Percentiles rank a stretch among this genome's conserved stretches.
phyloP scores from a whole-genome alignment of 2,329 filamentous ascomycete species.

The Monilinia laxa region DNA sequence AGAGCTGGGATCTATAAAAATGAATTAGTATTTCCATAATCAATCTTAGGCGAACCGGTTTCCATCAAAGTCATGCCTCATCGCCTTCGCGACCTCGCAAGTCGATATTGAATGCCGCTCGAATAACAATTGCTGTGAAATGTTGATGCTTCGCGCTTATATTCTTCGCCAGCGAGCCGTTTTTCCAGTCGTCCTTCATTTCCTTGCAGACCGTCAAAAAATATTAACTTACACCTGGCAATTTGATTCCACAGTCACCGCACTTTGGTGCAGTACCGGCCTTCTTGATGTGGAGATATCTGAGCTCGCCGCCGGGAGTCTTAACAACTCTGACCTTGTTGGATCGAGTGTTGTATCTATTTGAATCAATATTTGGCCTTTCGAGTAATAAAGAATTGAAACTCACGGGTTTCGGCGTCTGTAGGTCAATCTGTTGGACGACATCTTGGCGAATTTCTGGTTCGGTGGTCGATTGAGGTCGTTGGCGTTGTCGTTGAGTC shows the following conservation, averaged over 20 bases:
- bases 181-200: not conserved
- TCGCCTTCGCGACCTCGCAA: not conserved
- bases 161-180: not conserved
- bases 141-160: not conserved
- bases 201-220: slow-evolving; percentile 10
- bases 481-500: slow-evolving; percentile 28
- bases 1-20: slow-evolving; percentile 79
- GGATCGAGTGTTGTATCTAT: slow-evolving; percentile 94
- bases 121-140: not conserved
- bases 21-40: slow-evolving; percentile 35
- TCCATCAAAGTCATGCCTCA: not conserved
- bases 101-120: not conserved
- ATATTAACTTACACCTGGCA: slow-evolving; percentile 82
- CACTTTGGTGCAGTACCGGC: slow-evolving; percentile 97
- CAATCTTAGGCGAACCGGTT: not conserved
- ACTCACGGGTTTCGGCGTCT: slow-evolving; percentile 76
- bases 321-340: slow-evolving; percentile 96
- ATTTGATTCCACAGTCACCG: slow-evolving; percentile 97
- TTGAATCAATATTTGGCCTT: slow-evolving; percentile 27
- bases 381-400: slow-evolving; percentile 5
- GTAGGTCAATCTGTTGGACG: slow-evolving; percentile 50
- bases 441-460: slow-evolving; percentile 46
- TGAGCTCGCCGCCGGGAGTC: slow-evolving; percentile 93
- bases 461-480: slow-evolving; percentile 40
- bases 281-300: slow-evolving; percentile 99